Evolutionary conservation across 2,329 filamentous ascomycete species (phyloP), one percentile per base, ranked within the genome.

Genomic region (Aspergillus sp.): DNA sequence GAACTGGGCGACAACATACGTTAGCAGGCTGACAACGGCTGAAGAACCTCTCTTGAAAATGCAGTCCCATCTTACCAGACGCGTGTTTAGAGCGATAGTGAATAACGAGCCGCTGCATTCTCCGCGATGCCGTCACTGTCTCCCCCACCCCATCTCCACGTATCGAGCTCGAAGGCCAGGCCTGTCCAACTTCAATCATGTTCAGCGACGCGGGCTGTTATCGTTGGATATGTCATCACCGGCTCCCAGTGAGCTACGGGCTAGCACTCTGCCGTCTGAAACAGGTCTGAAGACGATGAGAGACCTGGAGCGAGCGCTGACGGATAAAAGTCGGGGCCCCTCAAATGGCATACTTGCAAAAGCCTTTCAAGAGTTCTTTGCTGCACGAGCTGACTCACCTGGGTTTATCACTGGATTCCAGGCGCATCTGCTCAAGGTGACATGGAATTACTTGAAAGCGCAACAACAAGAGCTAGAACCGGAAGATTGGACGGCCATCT

Each of bases 211-310:
- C 39, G 56, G 49, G 5, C 48, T 68, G 12, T 67, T 68, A 46
- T 57, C 63, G 9, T 66, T 66, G 44, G 59, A 55, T 34, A 45
- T 56, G 40, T 42, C 50, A 27, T 49, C 54, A 56, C 70, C 79
- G 3, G 76, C 80, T 12, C 74, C 79, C 48, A 39, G 19, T 9
- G 36, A 39, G 8, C 71, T 77, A 47, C 67, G 82, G 43, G 76
- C 57, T 7, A 41, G 54, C 82, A 56, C 71, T 82, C 50, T 85
- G 82, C 58, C 85, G 80, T 64, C 64, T 2, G 65, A 68, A 43
- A 57, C 58, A 0, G 89, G 88, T 45, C 79, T 89, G 58, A 80
- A 81, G 53, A 78, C 77, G 10, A 79, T 95, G 70, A 77, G 86
- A 57, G 78, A 86, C 48, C 78, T 88, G 63, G 73, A 78, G 44